These are phyloP conservation scores for Erodium chrysanthum DNA, from an alignment of 441 rosid genomes.

Conservation along the genomic window DNA sequence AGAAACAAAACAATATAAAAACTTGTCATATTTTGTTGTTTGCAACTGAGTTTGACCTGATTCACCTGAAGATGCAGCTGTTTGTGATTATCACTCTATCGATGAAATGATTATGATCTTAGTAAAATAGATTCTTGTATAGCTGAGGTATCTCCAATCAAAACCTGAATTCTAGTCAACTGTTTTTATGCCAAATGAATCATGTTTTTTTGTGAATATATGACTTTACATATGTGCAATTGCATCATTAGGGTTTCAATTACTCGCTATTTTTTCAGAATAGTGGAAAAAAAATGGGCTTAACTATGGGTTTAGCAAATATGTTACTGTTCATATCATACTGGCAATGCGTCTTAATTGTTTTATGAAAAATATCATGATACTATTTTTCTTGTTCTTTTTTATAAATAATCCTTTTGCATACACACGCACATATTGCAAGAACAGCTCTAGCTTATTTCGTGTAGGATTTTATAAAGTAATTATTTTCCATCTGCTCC, in stretches of 20 bases:
- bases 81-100: background rate
- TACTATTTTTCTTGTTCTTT: background rate
- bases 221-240: background rate
- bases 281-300: background rate
- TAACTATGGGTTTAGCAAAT: background rate
- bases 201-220: background rate
- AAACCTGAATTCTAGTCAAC: background rate
- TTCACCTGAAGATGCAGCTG: background rate
- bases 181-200: background rate
- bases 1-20: slow-evolving; percentile 16
- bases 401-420: background rate
- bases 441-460: background rate
- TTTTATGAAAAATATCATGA: background rate
- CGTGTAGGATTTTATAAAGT: too few relatives aligned
- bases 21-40: background rate
- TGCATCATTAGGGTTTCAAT: background rate
- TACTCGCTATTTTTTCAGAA: background rate
- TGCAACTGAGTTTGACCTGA: background rate
- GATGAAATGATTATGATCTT: background rate
- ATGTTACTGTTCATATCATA: background rate
- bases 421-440: background rate
- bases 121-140: background rate
- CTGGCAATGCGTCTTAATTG: background rate
- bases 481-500: too few relatives aligned
- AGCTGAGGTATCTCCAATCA: background rate